Conservation (phyloP, 352 stramenopile species). For the Blastocystis sp. region DNA sequence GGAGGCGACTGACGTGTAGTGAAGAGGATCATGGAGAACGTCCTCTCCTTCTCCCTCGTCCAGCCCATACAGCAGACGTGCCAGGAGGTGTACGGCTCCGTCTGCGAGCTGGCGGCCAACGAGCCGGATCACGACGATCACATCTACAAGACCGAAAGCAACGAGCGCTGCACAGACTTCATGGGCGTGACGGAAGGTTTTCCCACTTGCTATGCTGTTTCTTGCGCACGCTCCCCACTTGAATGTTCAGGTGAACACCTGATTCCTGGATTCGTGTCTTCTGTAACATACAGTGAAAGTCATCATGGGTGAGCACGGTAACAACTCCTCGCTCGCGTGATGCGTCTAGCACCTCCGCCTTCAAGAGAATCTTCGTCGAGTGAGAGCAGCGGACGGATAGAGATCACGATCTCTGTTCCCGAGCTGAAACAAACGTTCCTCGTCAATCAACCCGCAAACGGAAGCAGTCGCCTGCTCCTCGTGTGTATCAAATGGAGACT, state of each 20-base stretch:
- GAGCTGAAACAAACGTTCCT: constrained; percentile 6
- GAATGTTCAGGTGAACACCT: background rate
- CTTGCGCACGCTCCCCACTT: too few relatives aligned
- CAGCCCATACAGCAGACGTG: background rate
- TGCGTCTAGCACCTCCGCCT: background rate
- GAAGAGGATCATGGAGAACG: background rate
- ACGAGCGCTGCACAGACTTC: constrained; percentile 4
- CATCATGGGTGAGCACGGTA: constrained; percentile 13
- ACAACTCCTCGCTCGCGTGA: background rate
- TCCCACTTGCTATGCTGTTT: too few relatives aligned
- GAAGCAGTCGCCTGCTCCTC: background rate
- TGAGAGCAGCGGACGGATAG: background rate
- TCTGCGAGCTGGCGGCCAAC: background rate
- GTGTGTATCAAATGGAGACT: constrained; percentile 19
- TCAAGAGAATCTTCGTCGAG: background rate
- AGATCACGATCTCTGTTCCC: constrained; percentile 19
- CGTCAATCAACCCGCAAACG: constrained; percentile 28
- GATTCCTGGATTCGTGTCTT: background rate
- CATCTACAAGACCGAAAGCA: background rate
- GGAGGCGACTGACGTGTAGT: background rate
- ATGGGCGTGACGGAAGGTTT: background rate
- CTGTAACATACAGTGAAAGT: too few relatives aligned
- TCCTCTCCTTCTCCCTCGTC: background rate
- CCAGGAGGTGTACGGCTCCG: background rate
- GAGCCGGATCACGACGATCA: constrained; percentile 11